Evolutionary conservation across 805 yeast species (phyloP), one percentile per base, ranked within the genome.

Genomic region (Sugiyamaella smithiae): DNA sequence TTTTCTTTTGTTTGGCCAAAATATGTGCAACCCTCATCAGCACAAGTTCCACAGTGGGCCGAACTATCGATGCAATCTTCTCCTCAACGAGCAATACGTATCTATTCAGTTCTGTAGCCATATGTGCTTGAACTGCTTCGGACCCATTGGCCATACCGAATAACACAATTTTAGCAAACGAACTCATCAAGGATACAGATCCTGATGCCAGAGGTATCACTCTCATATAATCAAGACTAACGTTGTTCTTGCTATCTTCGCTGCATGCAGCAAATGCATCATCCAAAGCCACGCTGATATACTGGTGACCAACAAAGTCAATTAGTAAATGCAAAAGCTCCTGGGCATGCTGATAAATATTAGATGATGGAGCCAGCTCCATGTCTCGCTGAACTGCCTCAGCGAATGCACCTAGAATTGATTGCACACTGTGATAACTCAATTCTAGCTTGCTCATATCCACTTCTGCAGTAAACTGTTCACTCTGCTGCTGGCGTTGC

Each of bases 321-420:
- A 88, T 65, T 45, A 88, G 63, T 31, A 85, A 72, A 52, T 86
- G 87, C 50, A 86, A 70, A 11, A 90, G 65, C 52, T 82, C 89
- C 38, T 80, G 67, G 0, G 88, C 76, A 58, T 81, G 78, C 40
- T 76, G 82, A 5, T 83, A 75, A 1, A 85, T 71, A 50, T 76
- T 59, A 2, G 31, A 38, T n/a, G 56, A 48, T 2, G 91, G 87
- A 0, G 82, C 74, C 32, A 88, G 69, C 62, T 88, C 96, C 58
- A 87, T 74, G 2, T 84, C 72, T 61, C 97, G 73, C 1, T 90
- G 84, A 3, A 88, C 71, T 1, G 90, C 76, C 66, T 89, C 97
- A 29, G 88, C 84, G 5, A 83, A 76, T 14, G 85, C 77, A 55
- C 81, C 82, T 35, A 88, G 69, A 49, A 87, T 76, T 2, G 73